Conservation (phyloP, 371 early-diverging fungal genomes). For the Dinochytrium kinnereticum region DNA sequence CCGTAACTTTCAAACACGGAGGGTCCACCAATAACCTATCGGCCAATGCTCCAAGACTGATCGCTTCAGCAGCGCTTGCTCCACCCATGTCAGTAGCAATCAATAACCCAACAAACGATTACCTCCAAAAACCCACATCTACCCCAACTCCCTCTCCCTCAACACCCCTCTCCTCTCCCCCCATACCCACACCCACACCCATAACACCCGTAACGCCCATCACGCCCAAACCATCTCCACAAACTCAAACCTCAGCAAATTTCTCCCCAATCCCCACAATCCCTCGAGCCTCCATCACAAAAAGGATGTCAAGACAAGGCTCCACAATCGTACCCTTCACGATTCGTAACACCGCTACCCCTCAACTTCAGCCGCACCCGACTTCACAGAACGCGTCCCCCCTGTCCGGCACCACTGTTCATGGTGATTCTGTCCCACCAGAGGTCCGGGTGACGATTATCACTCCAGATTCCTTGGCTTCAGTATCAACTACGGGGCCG, state of each 20-base stretch:
- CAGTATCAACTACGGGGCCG: background rate
- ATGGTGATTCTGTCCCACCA: no score
- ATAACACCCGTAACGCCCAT: no score
- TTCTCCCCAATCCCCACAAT: background rate
- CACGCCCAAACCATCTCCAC: no score
- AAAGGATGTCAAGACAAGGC: background rate
- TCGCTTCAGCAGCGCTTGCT: background rate
- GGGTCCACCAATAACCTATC: background rate
- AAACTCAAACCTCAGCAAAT: no score
- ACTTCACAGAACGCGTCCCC: no score
- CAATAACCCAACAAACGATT: background rate
- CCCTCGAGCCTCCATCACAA: background rate
- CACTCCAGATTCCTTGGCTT: background rate
- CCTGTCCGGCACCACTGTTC: no score
- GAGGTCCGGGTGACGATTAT: background rate
- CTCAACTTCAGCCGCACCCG: background rate
- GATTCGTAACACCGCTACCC: background rate
- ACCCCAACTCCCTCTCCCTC: background rate
- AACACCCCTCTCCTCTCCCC: background rate
- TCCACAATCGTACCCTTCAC: slow-evolving; percentile 7
- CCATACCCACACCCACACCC: no score
- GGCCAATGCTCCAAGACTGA: background rate
- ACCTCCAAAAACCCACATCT: background rate
- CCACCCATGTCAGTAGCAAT: slow-evolving; percentile 2
- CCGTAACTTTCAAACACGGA: background rate